Conservation (phyloP, 2,329 filamentous ascomycete species). For the Cladorrhinum sp. region DNA sequence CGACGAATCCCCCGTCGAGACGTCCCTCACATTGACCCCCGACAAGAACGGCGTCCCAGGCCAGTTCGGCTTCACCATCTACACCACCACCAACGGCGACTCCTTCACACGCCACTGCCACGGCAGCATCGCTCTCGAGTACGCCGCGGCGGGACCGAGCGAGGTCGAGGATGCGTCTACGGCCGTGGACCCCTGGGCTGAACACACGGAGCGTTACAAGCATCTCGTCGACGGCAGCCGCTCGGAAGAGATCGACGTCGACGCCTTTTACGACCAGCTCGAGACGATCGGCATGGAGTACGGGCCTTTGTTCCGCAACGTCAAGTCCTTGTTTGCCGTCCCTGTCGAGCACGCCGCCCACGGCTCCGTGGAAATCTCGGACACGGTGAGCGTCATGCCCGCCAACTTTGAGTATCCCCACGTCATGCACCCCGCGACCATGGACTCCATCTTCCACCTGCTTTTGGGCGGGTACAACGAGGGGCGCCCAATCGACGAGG, state of each 20-base stretch:
- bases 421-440: constrained; percentile 6
- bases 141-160: background rate
- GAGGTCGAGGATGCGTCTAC: constrained; percentile 4
- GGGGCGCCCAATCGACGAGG: constrained; percentile 1
- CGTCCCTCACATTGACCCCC: background rate
- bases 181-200: background rate
- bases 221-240: background rate
- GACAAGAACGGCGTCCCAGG: background rate
- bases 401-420: constrained; percentile 6
- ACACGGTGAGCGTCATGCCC: constrained; percentile 5
- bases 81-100: constrained; percentile 3
- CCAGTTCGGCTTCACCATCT: constrained; percentile 8
- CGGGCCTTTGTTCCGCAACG: constrained; percentile 6
- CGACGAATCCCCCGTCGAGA: background rate
- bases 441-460: constrained; percentile 12
- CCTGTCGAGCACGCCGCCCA: constrained; percentile 1
- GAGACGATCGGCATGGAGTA: constrained; percentile 7
- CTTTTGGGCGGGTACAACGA: background rate
- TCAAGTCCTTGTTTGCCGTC: constrained; percentile 1
- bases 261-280: constrained; percentile 4
- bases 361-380: constrained; percentile 6
- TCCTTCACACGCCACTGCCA: constrained; percentile 2
- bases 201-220: background rate
- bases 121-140: background rate
- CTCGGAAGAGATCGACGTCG: constrained; percentile 1